Evolutionary conservation across 352 stramenopile species (phyloP), one percentile per base, ranked within the genome.

Genomic region (Globisporangium camurandrum): DNA sequence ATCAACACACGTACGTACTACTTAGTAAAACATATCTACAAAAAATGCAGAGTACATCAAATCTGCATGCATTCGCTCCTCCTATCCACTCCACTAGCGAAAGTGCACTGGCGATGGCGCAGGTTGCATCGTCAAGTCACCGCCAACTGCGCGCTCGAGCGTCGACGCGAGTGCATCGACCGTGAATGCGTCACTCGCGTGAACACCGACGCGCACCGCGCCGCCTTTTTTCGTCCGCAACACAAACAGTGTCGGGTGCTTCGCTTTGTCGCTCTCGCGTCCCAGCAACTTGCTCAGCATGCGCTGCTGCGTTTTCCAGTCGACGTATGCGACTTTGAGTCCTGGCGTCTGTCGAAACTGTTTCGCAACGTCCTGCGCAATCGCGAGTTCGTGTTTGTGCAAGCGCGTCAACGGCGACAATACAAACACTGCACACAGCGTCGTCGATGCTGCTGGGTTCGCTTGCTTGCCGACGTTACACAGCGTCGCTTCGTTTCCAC

Each of bases 381-480:
- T 51, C 23, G 59, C 56, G 67, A 88, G 82, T 41, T 85, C 58
- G 44, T 69, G 62, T 5, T 51, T 59, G 3, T 61, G 66, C 36
- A 61, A 40, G 38, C 61, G 65, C 28, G 66, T 58, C 46, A 77
- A 69, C 36, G 57, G 62, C 1, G 80, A 88, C 8, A 89, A 45
- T 22, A 90, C 71, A 40, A 93, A 93, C 20, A 93, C 60, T 1
- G 66, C 72, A 43, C 81, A 93, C 8, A 88, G 37, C 24, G 74
- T 75, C 22, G 75, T 80, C n/a, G 61, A 34, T 7, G 9, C 45
- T 9, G 44, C 52, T 7, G 75, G 61, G 40, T 80, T 75, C 5
- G 71, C 74, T 6, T 84, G 56, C 33, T 80, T 77, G 31, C 81
- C 81, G 24, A 90, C 50, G 38, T 88, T 88, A 64, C 81, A 93